These are phyloP conservation scores for Myxozyma neglecta DNA, from an alignment of 805 yeast genomes.

Conservation along the genomic window DNA sequence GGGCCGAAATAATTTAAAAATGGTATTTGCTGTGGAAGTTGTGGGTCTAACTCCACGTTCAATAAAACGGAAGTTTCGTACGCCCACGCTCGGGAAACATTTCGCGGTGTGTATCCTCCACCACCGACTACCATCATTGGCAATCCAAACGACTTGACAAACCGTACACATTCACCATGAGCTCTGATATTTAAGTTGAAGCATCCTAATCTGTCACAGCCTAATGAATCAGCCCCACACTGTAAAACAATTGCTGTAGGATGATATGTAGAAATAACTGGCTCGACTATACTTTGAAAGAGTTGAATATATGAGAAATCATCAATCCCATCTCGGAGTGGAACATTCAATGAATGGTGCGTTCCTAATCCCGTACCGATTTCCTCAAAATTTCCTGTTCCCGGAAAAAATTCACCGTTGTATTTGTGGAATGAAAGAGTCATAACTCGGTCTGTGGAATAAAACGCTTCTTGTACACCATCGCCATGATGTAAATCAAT, in stretches of 20 bases:
- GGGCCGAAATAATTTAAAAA: slow-evolving; percentile 85
- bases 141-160: slow-evolving; percentile 77
- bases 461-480: slow-evolving; percentile 93
- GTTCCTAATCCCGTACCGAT: slow-evolving; percentile 80
- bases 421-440: slow-evolving; percentile 89
- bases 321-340: slow-evolving; percentile 89
- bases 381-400: slow-evolving; percentile 84
- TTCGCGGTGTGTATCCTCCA: slow-evolving; percentile 97
- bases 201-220: slow-evolving; percentile 94
- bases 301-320: slow-evolving; percentile 67
- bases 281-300: slow-evolving; percentile 81
- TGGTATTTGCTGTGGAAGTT: slow-evolving; percentile 71
- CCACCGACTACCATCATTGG: slow-evolving; percentile 96
- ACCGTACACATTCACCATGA: slow-evolving; percentile 94
- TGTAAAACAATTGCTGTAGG: slow-evolving; percentile 97
- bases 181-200: slow-evolving; percentile 92
- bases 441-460: slow-evolving; percentile 88
- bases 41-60: slow-evolving; percentile 71
- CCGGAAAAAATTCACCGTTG: slow-evolving; percentile 88
- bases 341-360: slow-evolving; percentile 80
- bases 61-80: slow-evolving; percentile 87
- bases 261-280: slow-evolving; percentile 79
- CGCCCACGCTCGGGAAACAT: slow-evolving; percentile 94
- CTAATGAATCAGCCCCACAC: slow-evolving; percentile 96
- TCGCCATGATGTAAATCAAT: slow-evolving; percentile 94